Conservation (phyloP, 768 basidiomycete genomes). For the Lentinula sp. region DNA sequence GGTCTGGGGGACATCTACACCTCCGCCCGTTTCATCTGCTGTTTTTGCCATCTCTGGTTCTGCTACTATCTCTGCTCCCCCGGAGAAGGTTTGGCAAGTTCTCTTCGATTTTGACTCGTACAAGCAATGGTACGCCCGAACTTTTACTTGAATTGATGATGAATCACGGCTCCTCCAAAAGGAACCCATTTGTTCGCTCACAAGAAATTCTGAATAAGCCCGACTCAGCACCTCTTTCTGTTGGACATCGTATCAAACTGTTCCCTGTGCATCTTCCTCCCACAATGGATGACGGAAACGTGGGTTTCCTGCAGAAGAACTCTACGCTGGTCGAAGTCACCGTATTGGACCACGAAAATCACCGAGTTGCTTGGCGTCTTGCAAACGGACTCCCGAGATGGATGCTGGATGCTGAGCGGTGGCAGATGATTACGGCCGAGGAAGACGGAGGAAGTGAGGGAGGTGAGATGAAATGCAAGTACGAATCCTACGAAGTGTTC, state of each 20-base stretch:
- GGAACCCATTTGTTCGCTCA: conserved; percentile 58
- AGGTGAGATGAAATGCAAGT: conserved; percentile 35
- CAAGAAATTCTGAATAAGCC: background rate
- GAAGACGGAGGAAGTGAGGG: conserved; percentile 32
- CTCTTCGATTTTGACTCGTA: conserved; percentile 56
- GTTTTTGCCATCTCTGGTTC: conserved; percentile 25
- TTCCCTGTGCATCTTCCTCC: conserved; percentile 55
- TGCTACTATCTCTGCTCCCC: conserved; percentile 33
- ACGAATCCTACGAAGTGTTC: conserved; percentile 62
- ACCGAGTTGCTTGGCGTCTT: conserved; percentile 53
- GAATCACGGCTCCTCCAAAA: conserved; percentile 14
- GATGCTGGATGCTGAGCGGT: conserved; percentile 50
- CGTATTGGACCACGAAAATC: conserved; percentile 43
- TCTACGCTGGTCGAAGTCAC: conserved; percentile 42
- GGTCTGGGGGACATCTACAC: conserved; percentile 10
- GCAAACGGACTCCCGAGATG: conserved; percentile 30
- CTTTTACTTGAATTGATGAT: background rate
- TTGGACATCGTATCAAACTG: conserved; percentile 43
- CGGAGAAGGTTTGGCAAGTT: conserved; percentile 19
- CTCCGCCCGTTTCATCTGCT: conserved; percentile 20
- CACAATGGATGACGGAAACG: conserved; percentile 37
- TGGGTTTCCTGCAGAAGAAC: conserved; percentile 22
- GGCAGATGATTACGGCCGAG: conserved; percentile 52
- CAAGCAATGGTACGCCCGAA: conserved; percentile 42
- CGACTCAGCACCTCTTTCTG: conserved; percentile 8